Evolutionary conservation across 2,329 filamentous ascomycete genomes (phyloP), one percentile per base, ranked within the genome.

Genomic region (Plenodomus lindquistii): DNA sequence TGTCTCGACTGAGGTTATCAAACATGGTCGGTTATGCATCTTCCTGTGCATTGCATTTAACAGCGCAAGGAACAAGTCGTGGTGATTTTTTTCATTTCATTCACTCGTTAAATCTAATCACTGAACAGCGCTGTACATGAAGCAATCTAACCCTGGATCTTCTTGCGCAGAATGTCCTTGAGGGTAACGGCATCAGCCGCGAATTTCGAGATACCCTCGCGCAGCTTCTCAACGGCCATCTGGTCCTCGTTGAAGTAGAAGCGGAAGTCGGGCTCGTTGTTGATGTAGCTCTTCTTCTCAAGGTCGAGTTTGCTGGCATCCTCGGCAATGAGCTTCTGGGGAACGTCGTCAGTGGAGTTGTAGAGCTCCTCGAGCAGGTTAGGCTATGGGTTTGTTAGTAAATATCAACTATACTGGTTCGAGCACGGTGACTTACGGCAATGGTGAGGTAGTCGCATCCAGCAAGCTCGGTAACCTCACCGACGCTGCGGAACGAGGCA

Each of bases 171-270:
- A 70, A 96, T 92, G 59, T 85, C 83, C 88, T 97, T 97, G 67
- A 99, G 86, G 52, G 91, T 96, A 62, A 92, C 80, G 63, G 94
- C 92, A 72, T 99, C 94, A 65, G 94, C 94, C 50, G 94, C 93
- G 72, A 99, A 99, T 82, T 97, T 97, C 83, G 90, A 95, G 83
- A 99, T 99, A 79, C 94, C 94, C 81, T 99, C 94, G 55, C 92
- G 89, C 67, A 99, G 86, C 88, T 99, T 99, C 87, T 97, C 92
- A 62, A 96, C 91, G 57, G 90, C 94, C 94, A 99, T 99, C 77
- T 93, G 88, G 72, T 99, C 91, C 84, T 99, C 94, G 84, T 99
- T 99, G 86, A 99, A 96, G 79, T 92, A 89, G 82, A 97, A 99
- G 76, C 94, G 91, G 92, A 97, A 99, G 41, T 78, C 71, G 44